Evolutionary conservation across 495 filamentous ascomycete species (phyloP), one percentile per base, ranked within the genome.

Genomic region (Podospora fimiseda): DNA sequence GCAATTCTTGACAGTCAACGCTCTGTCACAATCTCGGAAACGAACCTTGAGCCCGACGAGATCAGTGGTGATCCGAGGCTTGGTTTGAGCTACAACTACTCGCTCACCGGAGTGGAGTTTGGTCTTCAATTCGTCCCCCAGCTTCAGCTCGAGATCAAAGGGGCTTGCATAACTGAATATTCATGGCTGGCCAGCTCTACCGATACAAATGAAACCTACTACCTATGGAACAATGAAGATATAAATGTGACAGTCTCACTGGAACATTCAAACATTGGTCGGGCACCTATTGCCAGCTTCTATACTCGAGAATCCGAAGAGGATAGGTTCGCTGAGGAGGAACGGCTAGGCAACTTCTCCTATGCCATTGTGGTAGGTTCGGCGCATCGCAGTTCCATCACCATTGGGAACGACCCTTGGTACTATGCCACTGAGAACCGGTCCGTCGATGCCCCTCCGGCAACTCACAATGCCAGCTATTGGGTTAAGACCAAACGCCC

Each of bases 131-230:
- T 19, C 21, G 47, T 19, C 7, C 5, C 30, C 11, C 21, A 8
- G 16, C 33, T 50, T 1, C 5, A 3, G 1, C 47, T 50, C 0
- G 15, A 19, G 11, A 38, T 50, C 0, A 18, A 38, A 11, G 47
- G 47, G 7, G 19, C 13, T 6, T 50, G 47, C 19, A 40, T 18
- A 11, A 50, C 47, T 1, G 47, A 50, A 27, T 50, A 50, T 19
- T 2, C 2, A 15, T 50, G 47, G 47, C 39, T 38, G 14, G 5
- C 15, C 30, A 3, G 2, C 0, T 20, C 18, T 13, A 39, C 24
- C 27, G 14, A 2, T 1, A 15, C 0, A 3, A 40, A 21, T 16
- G 47, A 50, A 2, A 2, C 2, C 1, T 50, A 50, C 4, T 27
- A 19, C 13, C 5, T 50, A 5, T 50, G 27, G 27, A 18, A 18